phyloP scores from a whole-genome alignment of 2,329 filamentous ascomycete genomes.

The Apiospora pterosperma region DNA sequence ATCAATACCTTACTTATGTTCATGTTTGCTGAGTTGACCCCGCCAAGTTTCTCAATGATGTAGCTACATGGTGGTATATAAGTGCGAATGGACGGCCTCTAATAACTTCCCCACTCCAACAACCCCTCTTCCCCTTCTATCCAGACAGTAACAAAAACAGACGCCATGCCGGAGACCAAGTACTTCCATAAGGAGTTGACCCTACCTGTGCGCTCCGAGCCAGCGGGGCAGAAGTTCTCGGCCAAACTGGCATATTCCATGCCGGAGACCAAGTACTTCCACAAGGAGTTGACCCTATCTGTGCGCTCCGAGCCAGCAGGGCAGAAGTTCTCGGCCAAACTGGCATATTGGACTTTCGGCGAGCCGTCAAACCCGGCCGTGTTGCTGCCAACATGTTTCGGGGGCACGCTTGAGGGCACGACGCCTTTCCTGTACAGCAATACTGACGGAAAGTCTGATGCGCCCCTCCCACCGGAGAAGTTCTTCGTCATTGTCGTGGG shows the following conservation, averaged over 20 bases:
- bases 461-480: constrained; percentile 10
- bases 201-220: background rate
- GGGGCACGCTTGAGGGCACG: constrained; percentile 1
- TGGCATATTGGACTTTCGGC: constrained; percentile 9
- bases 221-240: background rate
- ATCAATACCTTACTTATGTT: background rate
- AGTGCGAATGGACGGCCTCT: background rate
- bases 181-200: background rate
- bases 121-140: background rate
- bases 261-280: constrained; percentile 2
- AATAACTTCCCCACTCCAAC: background rate
- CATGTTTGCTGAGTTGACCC: background rate
- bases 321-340: background rate
- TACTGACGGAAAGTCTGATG: background rate
- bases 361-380: constrained; percentile 5
- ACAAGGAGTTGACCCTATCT: background rate
- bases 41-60: background rate
- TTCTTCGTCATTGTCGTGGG: constrained; percentile 50
- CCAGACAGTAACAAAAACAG: background rate
- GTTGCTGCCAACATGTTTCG: constrained; percentile 5
- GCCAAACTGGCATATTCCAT: constrained; percentile 6
- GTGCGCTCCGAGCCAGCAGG: background rate
- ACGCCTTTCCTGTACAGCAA: constrained; percentile 5
- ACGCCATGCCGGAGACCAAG: background rate
- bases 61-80: background rate